Conservation (phyloP, 495 filamentous ascomycete genomes). For the Xylaria nigripes region DNA sequence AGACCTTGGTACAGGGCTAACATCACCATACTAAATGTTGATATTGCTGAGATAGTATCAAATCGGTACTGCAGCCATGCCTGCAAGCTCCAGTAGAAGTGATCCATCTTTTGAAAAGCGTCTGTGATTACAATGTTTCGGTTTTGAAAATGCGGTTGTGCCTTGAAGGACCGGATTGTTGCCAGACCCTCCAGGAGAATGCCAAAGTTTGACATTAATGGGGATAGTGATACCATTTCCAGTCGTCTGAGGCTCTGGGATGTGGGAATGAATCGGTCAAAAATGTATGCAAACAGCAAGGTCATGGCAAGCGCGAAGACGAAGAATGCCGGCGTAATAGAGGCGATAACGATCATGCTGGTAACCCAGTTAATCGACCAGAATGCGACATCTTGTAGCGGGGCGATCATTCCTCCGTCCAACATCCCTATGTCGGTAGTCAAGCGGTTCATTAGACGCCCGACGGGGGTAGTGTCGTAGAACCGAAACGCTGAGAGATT, state of each 20-base stretch:
- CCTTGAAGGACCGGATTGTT: slow-evolving; percentile 69
- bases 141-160: slow-evolving; percentile 64
- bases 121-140: slow-evolving; percentile 69
- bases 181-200: slow-evolving; percentile 69
- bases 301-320: slow-evolving; percentile 58
- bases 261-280: slow-evolving; percentile 65
- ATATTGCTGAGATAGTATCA: slow-evolving; percentile 57
- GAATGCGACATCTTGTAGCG: slow-evolving; percentile 59
- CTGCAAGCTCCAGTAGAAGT: slow-evolving; percentile 84
- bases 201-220: slow-evolving; percentile 79
- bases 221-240: slow-evolving; percentile 76
- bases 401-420: slow-evolving; percentile 66
- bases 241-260: slow-evolving; percentile 74
- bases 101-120: slow-evolving; percentile 83
- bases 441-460: slow-evolving; percentile 77
- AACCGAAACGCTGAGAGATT: slow-evolving; percentile 54
- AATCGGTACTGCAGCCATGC: slow-evolving; percentile 76
- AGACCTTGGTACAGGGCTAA: slow-evolving; percentile 62
- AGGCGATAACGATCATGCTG: slow-evolving; percentile 64
- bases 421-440: slow-evolving; percentile 78
- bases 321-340: slow-evolving; percentile 67
- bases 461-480: slow-evolving; percentile 78
- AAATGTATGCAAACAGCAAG: slow-evolving; percentile 55
- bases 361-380: slow-evolving; percentile 59
- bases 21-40: slow-evolving; percentile 61